Percentiles rank a stretch among this genome's conserved stretches.
Conservation (phyloP, 1,284 basidiomycete species). For the Sporisorium sorghi region DNA sequence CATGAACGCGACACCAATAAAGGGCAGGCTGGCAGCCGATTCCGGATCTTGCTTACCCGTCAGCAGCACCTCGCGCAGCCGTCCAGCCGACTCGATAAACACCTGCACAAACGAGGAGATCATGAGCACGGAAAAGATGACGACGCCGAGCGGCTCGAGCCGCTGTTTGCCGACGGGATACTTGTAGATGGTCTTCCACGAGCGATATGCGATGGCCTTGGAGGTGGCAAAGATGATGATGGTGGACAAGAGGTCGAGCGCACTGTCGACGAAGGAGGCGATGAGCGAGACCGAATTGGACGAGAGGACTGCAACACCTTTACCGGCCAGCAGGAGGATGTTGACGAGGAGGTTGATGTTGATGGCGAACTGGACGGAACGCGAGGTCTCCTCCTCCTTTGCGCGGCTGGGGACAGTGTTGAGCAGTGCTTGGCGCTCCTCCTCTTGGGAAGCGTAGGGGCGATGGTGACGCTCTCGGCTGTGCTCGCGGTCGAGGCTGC, state of each 20-base stretch:
- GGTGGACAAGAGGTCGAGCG: slow-evolving; percentile 73
- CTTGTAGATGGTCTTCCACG: slow-evolving; percentile 63
- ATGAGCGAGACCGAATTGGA: slow-evolving; percentile 74
- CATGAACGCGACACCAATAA: slow-evolving; percentile 71
- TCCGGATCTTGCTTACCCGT: slow-evolving; percentile 60
- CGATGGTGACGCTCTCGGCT: slow-evolving; percentile 33
- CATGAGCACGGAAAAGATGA: slow-evolving; percentile 75
- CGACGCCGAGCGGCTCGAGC: slow-evolving; percentile 72
- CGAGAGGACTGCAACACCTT: slow-evolving; percentile 72
- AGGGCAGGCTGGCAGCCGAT: slow-evolving; percentile 54
- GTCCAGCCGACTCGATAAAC: slow-evolving; percentile 61
- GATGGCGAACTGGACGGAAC: slow-evolving; percentile 62
- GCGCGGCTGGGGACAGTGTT: slow-evolving; percentile 63
- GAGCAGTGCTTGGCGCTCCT: slow-evolving; percentile 60
- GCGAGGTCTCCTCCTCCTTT: slow-evolving; percentile 60
- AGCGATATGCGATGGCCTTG: slow-evolving; percentile 60
- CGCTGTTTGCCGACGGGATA: slow-evolving; percentile 73
- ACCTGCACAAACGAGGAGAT: slow-evolving; percentile 71
- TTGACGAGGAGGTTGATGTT: slow-evolving; percentile 70
- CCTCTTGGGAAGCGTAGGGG: slow-evolving; percentile 47
- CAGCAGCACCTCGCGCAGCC: slow-evolving; percentile 59
- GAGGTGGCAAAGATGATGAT: slow-evolving; percentile 69
- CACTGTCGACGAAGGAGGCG: slow-evolving; percentile 73
- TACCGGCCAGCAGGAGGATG: slow-evolving; percentile 72
- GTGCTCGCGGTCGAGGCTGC: slow-evolving; percentile 34